Evolutionary conservation across 2,329 filamentous ascomycete species (phyloP).

Genomic region (Beauveria sp.): DNA sequence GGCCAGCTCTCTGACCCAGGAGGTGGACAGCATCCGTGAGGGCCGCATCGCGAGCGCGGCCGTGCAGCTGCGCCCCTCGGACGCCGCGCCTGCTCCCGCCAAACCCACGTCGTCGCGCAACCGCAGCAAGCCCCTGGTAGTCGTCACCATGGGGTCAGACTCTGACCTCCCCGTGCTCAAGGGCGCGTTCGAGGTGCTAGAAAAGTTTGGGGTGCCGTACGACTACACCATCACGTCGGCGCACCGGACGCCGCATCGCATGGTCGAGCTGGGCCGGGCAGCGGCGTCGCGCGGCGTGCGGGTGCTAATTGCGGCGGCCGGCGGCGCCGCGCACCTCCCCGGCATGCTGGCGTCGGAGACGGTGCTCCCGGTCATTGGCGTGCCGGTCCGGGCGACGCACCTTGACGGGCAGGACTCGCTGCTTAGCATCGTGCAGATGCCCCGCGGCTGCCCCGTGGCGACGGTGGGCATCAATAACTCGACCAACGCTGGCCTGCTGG

Average conservation of each 20-base stretch:
- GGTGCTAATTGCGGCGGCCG: slow-evolving; percentile 69
- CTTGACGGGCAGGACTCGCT: slow-evolving; percentile 66
- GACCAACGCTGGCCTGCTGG: slow-evolving; percentile 67
- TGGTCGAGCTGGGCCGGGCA: slow-evolving; percentile 58
- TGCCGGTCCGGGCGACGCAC: slow-evolving; percentile 67
- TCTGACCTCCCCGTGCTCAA: slow-evolving; percentile 64
- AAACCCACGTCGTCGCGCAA: slow-evolving; percentile 18
- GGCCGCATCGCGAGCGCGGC: slow-evolving; percentile 39
- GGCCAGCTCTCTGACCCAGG: slow-evolving; percentile 60
- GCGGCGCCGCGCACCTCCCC: slow-evolving; percentile 64
- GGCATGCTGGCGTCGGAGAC: slow-evolving; percentile 71
- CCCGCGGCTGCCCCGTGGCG: slow-evolving; percentile 62
- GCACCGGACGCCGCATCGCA: slow-evolving; percentile 63
- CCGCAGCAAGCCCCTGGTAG: slow-evolving; percentile 48
- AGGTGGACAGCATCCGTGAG: slow-evolving; percentile 51
- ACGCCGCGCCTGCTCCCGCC: background rate
- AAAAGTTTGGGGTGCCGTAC: slow-evolving; percentile 64
- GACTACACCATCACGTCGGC: slow-evolving; percentile 72
- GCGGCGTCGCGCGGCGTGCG: slow-evolving; percentile 60
- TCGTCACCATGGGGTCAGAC: slow-evolving; percentile 79
- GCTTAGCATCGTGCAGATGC: slow-evolving; percentile 72
- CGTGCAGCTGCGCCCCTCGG: slow-evolving; percentile 28
- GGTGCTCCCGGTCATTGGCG: slow-evolving; percentile 66
- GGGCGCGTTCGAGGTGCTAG: slow-evolving; percentile 57
- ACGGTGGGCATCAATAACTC: slow-evolving; percentile 77